Evolutionary conservation across 768 basidiomycete genomes (phyloP), one percentile per base, ranked within the genome.

Genomic region (Gymnopilus dilepis): DNA sequence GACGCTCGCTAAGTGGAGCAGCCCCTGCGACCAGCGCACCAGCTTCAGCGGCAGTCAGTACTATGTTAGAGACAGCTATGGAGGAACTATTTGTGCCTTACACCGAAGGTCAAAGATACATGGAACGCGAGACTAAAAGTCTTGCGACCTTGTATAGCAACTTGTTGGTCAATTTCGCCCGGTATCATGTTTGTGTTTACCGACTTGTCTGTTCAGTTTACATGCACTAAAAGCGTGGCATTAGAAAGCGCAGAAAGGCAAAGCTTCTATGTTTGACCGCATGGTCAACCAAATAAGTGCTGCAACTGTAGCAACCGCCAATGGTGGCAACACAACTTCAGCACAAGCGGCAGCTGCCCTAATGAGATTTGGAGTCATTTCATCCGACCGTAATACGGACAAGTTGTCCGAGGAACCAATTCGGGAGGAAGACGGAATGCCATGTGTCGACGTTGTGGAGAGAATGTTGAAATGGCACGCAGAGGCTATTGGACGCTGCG

Each of bases 391-490:
- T 28, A 80, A 70, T 51, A 76, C 80, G 50, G 86, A 88, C 26
- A 82, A 79, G 62, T 63, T 76, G 15, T 77, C 72, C 17, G 95
- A 95, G 66, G 94, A 95, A 56, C 86, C 86, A 17, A 68, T 87
- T 6, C 82, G 82, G 40, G 91, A 94, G 56, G 90, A 91, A 63
- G 97, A 99, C 69, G 97, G 97, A 11, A 67, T 86, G 31, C 76
- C 98, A 34, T 88, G 79, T 47, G 76, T 97, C 2, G 86, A 88
- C 40, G 78, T 87, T 9, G 92, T 95, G 1, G 95, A 97, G 78
- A 89, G 84, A 67, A 95, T 99, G 88, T 78, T 99, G 15, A 93
- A 88, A 73, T 98, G 97, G 95, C 97, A 99, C 74, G 97, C 97
- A 2, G 97, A 99, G 72, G 94, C 95, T 4, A 89, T 97, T 28